Evolutionary conservation across 768 basidiomycete species (phyloP), one percentile per base, ranked within the genome.

Genomic region (Boletus rubescentipes): DNA sequence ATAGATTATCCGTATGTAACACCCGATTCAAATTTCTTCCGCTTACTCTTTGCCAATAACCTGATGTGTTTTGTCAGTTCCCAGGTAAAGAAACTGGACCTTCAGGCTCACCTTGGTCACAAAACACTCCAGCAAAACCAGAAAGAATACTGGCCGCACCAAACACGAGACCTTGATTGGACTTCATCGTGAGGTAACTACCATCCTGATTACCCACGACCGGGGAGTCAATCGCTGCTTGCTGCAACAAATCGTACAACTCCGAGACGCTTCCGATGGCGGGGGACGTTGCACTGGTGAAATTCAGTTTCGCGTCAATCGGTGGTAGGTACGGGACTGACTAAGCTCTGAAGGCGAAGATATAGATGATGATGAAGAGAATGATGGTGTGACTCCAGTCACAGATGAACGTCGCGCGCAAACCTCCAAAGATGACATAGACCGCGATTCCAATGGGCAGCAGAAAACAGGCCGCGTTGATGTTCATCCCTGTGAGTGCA

Each of bases 151-250:
- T 67, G 7, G 72, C 68, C 18, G 72, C 71, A 49, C 75, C 77
- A 40, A 77, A 77, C 12, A 77, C 72, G 20, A 79, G 62, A 7
- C 72, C 77, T 52, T 75, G 72, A 39, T 76, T 73, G 15, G 79
- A 80, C 57, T 80, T 80, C 77, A 84, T 79, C 0, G 83, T 84
- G 32, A 82, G 54, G 58, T 83, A 84, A 47, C 78, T 79, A 6
- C 83, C 80, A 15, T 73, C 69, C 39, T 72, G 57, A 56, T 82
- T 84, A 9, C 82, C 81, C 0, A 54, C 55, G 0, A 83, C 80
- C 0, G 82, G 82, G 1, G 67, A 64, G n/a, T 75, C 72, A 3
- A 65, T 50, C 2, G 73, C 75, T 4, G 83, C 83, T 30, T 73
- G 65, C 2, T 74, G 67, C 0, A 84, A 72, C 21, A 84, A 68